phyloP scores from a whole-genome alignment of 441 rosid species.

The Aleurites moluccanus region DNA sequence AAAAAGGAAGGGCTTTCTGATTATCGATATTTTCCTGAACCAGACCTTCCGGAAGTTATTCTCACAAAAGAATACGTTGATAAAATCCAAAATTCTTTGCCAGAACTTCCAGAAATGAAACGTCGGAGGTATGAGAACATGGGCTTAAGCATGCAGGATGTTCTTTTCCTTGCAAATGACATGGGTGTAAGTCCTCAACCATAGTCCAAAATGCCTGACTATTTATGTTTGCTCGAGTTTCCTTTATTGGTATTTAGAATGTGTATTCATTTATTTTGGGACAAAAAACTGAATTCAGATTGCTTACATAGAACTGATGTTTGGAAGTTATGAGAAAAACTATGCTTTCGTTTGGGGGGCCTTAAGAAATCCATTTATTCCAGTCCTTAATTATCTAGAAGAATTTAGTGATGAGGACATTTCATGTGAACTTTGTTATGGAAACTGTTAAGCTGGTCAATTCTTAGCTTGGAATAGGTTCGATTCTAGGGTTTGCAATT shows the following conservation, averaged over 20 bases:
- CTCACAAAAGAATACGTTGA: conserved; percentile 66
- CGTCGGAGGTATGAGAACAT: conserved; percentile 78
- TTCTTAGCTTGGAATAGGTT: no score
- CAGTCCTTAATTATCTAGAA: not conserved
- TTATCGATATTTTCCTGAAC: conserved; percentile 95
- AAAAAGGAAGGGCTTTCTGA: conserved; percentile 97
- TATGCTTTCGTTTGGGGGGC: not conserved
- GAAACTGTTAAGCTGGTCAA: no score
- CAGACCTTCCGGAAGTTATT: conserved; percentile 87
- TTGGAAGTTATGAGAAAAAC: conserved; percentile 7
- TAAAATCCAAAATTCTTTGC: conserved; percentile 56
- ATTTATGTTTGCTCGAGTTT: not conserved
- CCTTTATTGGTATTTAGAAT: not conserved
- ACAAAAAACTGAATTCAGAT: conserved; percentile 2
- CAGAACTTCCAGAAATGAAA: conserved; percentile 90
- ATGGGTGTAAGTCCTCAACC: conserved; percentile 54
- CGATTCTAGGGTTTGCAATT: no score
- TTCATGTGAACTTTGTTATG: not conserved
- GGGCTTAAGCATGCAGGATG: conserved; percentile 92
- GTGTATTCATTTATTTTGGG: not conserved
- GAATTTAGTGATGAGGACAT: not conserved
- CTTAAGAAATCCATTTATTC: not conserved
- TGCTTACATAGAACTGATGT: not conserved
- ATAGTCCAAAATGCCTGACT: not conserved
- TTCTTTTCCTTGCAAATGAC: conserved; percentile 92